Conservation (phyloP, 768 basidiomycete genomes). For the Grammothele lineata region DNA sequence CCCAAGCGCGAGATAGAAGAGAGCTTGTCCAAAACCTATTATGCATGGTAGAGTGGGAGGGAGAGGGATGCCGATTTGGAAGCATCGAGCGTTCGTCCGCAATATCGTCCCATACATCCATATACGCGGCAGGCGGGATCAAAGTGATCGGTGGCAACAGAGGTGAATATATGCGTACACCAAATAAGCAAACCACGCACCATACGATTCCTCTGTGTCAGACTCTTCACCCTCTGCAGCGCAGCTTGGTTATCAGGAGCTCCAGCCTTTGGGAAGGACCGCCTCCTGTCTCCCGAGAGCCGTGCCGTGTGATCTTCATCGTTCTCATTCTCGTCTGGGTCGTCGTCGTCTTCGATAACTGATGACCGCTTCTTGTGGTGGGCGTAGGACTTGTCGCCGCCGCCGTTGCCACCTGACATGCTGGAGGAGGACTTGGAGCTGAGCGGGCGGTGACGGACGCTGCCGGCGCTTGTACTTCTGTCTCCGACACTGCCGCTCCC, state of each 20-base stretch:
- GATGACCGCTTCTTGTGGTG: constrained; percentile 23
- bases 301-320: constrained; percentile 64
- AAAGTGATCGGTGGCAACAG: background rate
- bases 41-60: background rate
- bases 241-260: constrained; percentile 49
- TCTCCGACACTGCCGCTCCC: constrained; percentile 76
- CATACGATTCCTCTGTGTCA: constrained; percentile 70
- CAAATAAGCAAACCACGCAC: constrained; percentile 35
- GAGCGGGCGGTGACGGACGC: constrained; percentile 33
- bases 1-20: constrained; percentile 51
- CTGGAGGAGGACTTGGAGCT: constrained; percentile 26
- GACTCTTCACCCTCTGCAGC: constrained; percentile 63
- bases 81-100: too few relatives aligned
- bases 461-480: constrained; percentile 37
- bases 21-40: constrained; percentile 66
- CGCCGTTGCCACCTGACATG: constrained; percentile 38
- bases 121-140: background rate
- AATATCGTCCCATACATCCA: background rate
- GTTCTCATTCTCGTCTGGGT: constrained; percentile 45
- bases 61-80: too few relatives aligned
- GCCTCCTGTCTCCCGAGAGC: constrained; percentile 29
- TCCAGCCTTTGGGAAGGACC: constrained; percentile 18
- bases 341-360: constrained; percentile 42
- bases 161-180: constrained; percentile 3
- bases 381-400: constrained; percentile 32